Evolutionary conservation across 805 yeast species (phyloP).

Genomic region (Geotrichum ghanense): DNA sequence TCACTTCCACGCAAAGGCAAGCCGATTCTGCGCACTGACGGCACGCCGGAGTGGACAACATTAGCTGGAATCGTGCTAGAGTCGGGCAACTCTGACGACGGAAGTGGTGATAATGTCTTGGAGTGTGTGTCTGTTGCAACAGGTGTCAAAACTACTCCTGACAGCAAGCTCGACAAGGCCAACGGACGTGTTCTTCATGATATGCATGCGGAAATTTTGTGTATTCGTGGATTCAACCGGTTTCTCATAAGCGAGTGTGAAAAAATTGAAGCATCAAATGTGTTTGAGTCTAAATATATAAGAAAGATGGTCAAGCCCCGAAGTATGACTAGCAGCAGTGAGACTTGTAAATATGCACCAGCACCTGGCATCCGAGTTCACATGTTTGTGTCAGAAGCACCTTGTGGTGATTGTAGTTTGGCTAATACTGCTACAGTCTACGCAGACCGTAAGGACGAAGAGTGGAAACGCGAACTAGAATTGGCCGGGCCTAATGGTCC

Average conservation of each 20-base stretch:
- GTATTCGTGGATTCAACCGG: constrained; percentile 59
- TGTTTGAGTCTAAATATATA: constrained; percentile 2
- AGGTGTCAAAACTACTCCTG: constrained; percentile 74
- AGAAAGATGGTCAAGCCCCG: background rate
- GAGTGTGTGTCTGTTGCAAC: constrained; percentile 47
- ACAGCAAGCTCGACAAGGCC: constrained; percentile 31
- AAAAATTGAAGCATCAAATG: constrained; percentile 6
- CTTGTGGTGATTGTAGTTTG: constrained; percentile 89
- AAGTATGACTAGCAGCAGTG: background rate
- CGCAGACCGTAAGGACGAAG: constrained; percentile 14
- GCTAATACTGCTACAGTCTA: constrained; percentile 18
- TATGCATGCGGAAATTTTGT: constrained; percentile 79
- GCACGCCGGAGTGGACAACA: constrained; percentile 72
- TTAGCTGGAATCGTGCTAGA: constrained; percentile 58
- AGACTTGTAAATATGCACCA: background rate
- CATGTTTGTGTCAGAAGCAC: constrained; percentile 60
- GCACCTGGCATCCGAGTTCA: constrained; percentile 32
- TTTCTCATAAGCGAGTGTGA: constrained; percentile 40
- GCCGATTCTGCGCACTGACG: constrained; percentile 53
- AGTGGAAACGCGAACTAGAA: constrained; percentile 2
- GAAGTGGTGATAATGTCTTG: constrained; percentile 13
- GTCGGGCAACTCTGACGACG: constrained; percentile 15
- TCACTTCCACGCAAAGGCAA: constrained; percentile 35
- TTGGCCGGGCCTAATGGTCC: constrained; percentile 4
- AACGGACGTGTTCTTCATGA: constrained; percentile 69